Evolutionary conservation across 129 eudicot genomes (phyloP).

Genomic region (Flaveria trinervia): DNA sequence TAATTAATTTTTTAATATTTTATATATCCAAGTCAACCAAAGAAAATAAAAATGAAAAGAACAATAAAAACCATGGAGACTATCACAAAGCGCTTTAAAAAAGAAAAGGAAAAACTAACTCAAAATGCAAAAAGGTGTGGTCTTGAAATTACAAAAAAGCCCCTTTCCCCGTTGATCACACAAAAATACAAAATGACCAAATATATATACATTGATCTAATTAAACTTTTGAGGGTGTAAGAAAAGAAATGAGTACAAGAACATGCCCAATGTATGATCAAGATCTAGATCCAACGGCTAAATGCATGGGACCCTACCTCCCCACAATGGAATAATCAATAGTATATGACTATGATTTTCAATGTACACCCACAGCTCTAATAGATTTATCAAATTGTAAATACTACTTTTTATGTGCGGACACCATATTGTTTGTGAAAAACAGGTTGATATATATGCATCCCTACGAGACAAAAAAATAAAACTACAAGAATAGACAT

Average conservation of each 20-base stretch:
- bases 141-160: conserved; percentile 24
- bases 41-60: not conserved
- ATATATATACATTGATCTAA: conserved; percentile 11
- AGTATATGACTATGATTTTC: conserved; percentile 29
- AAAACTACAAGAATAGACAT: not conserved
- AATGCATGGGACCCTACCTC: conserved; percentile 33
- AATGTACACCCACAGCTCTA: conserved; percentile 5
- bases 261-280: conserved; percentile 28
- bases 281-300: conserved; percentile 27
- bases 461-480: not conserved
- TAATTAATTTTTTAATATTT: not conserved
- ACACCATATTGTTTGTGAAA: not conserved
- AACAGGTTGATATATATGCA: not conserved
- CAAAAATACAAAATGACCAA: conserved; percentile 14
- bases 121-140: conserved; percentile 29
- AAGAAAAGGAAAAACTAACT: not conserved
- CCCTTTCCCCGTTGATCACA: conserved; percentile 16
- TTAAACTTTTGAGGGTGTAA: not conserved
- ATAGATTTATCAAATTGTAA: conserved; percentile 20
- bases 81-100: not conserved
- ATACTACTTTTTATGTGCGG: not conserved
- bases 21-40: not conserved
- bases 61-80: conserved; percentile 9
- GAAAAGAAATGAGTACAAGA: conserved; percentile 7
- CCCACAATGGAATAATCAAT: conserved; percentile 9